Conservation (phyloP, 2,329 filamentous ascomycete genomes). For the Exserohilum rostratum region DNA sequence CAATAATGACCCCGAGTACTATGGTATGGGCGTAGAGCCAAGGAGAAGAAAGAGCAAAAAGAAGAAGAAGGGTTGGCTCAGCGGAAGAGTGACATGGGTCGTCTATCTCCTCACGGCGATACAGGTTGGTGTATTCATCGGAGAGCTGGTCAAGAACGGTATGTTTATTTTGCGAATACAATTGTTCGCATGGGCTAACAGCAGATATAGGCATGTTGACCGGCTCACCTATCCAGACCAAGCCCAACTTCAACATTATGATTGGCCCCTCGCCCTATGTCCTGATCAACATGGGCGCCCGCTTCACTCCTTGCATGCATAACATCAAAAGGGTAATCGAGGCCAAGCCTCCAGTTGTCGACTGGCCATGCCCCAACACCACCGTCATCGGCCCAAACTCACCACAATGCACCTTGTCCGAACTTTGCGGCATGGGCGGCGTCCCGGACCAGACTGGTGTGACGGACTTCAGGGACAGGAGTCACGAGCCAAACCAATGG, state of each 20-base stretch:
- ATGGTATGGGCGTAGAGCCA: constrained; percentile 25
- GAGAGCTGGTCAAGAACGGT: constrained; percentile 85
- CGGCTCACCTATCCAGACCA: constrained; percentile 75
- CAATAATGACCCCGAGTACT: constrained; percentile 49
- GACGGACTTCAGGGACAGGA: constrained; percentile 59
- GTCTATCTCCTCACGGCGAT: constrained; percentile 78
- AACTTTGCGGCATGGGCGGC: constrained; percentile 82
- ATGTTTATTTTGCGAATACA: constrained; percentile 39
- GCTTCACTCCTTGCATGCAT: constrained; percentile 95
- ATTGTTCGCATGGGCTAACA: constrained; percentile 11
- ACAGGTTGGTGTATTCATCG: constrained; percentile 87
- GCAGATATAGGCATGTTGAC: constrained; percentile 69
- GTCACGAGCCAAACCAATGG: constrained; percentile 86
- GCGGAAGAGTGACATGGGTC: constrained; percentile 72
- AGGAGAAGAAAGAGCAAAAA: constrained; percentile 31
- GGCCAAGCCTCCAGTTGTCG: constrained; percentile 48
- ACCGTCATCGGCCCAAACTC: constrained; percentile 65
- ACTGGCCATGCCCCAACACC: constrained; percentile 80
- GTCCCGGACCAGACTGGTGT: constrained; percentile 68
- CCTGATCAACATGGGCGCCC: constrained; percentile 94
- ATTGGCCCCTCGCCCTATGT: constrained; percentile 91
- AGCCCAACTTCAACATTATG: constrained; percentile 93
- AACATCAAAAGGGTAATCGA: constrained; percentile 71
- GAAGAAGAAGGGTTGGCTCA: constrained; percentile 62
- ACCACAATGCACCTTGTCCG: constrained; percentile 70